Percentiles rank a stretch among this genome's conserved stretches.
phyloP scores from a whole-genome alignment of 2,329 filamentous ascomycete genomes.

The Sporothrix humicola region DNA sequence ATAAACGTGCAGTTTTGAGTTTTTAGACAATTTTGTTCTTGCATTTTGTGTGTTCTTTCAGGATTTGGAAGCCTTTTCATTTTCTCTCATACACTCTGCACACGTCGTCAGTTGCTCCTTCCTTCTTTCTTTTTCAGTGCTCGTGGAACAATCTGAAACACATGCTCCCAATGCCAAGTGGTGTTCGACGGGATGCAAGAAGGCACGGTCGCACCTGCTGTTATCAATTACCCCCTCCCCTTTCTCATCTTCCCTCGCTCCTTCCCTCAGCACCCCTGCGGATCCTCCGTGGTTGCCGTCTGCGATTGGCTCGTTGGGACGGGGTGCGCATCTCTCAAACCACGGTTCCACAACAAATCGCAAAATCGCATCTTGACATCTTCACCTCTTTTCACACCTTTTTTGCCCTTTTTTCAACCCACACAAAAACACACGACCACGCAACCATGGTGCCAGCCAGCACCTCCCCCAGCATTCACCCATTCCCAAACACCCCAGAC shows the following conservation, averaged over 20 bases:
- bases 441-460: slow-evolving; percentile 28
- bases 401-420: not conserved
- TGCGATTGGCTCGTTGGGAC: slow-evolving; percentile 18
- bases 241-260: slow-evolving; percentile 26
- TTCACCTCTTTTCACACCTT: not conserved
- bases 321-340: slow-evolving; percentile 22
- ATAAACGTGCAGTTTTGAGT: not conserved
- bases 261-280: slow-evolving; percentile 13
- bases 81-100: not conserved
- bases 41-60: not conserved
- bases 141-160: slow-evolving; percentile 36
- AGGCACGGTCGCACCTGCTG: not conserved
- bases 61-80: not conserved
- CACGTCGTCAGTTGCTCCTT: not conserved
- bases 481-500: slow-evolving; percentile 27
- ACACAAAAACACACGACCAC: not conserved
- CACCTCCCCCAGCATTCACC: slow-evolving; percentile 8
- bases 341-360: slow-evolving; percentile 25
- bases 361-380: slow-evolving; percentile 23
- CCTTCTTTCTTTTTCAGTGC: not conserved
- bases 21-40: not conserved
- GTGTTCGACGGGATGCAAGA: not conserved
- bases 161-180: slow-evolving; percentile 25
- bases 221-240: slow-evolving; percentile 16
- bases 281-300: slow-evolving; percentile 28